These are phyloP conservation scores for Yarrowia alimentaria DNA, from an alignment of 805 yeast genomes.

Conservation along the genomic window DNA sequence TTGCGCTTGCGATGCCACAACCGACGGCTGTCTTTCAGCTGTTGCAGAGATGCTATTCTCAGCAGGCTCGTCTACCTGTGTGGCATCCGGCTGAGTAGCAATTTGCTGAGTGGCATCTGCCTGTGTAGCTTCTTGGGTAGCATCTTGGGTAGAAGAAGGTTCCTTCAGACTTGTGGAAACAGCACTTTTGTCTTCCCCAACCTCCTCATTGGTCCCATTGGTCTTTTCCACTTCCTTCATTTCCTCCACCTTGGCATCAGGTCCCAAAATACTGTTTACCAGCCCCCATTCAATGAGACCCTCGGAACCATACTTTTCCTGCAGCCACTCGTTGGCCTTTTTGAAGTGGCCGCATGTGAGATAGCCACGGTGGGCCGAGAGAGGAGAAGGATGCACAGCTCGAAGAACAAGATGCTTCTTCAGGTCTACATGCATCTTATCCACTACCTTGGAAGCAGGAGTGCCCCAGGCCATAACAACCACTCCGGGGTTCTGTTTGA, in stretches of 20 bases:
- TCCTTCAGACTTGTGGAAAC: no score
- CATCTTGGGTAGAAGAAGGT: no score
- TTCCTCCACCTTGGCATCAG: neutral
- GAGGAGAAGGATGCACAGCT: constrained; percentile 92
- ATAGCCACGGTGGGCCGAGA: constrained; percentile 85
- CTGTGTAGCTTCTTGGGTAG: no score
- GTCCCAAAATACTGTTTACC: constrained; percentile 21
- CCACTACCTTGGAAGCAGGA: constrained; percentile 66
- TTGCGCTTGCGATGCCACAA: constrained; percentile 1
- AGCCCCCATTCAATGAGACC: constrained; percentile 68
- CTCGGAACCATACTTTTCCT: constrained; percentile 43
- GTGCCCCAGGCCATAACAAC: constrained; percentile 69
- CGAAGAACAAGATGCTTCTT: constrained; percentile 50
- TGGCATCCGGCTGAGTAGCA: no score
- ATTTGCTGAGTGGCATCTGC: no score
- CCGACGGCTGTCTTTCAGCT: neutral
- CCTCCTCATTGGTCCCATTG: no score
- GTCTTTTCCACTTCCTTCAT: neutral
- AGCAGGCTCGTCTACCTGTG: no score
- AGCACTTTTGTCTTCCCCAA: no score
- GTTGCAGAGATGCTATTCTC: neutral
- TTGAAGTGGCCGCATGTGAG: constrained; percentile 73
- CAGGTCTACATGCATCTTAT: constrained; percentile 39
- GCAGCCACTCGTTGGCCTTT: constrained; percentile 76
- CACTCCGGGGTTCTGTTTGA: constrained; percentile 46